Percentiles rank a stretch among this genome's conserved stretches.
phyloP scores from a whole-genome alignment of 164 flowering plant genomes.

The Pachysandra terminalis region DNA sequence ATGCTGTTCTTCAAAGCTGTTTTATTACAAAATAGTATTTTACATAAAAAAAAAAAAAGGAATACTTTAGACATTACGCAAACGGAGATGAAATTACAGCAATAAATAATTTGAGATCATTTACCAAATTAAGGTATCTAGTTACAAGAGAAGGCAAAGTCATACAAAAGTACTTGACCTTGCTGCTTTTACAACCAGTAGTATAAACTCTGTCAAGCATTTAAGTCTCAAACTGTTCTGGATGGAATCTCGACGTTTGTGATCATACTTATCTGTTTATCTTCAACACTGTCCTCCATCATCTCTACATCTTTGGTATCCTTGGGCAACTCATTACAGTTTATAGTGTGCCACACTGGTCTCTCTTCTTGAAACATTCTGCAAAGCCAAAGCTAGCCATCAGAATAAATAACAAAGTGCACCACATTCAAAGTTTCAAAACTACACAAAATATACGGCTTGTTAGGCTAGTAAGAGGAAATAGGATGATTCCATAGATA shows the following conservation, averaged over 20 bases:
- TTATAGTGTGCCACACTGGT: conserved; percentile 72
- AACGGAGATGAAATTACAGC: too few relatives aligned
- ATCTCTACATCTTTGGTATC: conserved; percentile 33
- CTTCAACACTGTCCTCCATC: conserved; percentile 22
- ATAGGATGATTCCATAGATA: not conserved
- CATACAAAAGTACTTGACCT: not conserved
- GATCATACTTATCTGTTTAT: conserved; percentile 37
- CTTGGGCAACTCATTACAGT: conserved; percentile 67
- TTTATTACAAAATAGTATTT: too few relatives aligned
- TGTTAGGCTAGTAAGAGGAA: not conserved
- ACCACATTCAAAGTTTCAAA: not conserved
- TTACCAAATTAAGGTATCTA: not conserved
- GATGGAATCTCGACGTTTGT: conserved; percentile 29
- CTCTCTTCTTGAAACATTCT: conserved; percentile 83
- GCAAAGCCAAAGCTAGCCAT: conserved; percentile 20
- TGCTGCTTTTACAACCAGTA: conserved; percentile 1
- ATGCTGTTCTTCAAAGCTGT: too few relatives aligned
- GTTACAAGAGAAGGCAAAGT: not conserved
- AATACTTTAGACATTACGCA: too few relatives aligned
- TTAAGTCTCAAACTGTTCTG: conserved; percentile 21
- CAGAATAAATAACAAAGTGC: not conserved
- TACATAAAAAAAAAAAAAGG: too few relatives aligned
- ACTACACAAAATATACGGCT: not conserved
- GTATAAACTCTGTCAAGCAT: not conserved
- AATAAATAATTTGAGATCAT: too few relatives aligned